Conservation (phyloP, 257 asterid species). For the Gentiana macrophylla region DNA sequence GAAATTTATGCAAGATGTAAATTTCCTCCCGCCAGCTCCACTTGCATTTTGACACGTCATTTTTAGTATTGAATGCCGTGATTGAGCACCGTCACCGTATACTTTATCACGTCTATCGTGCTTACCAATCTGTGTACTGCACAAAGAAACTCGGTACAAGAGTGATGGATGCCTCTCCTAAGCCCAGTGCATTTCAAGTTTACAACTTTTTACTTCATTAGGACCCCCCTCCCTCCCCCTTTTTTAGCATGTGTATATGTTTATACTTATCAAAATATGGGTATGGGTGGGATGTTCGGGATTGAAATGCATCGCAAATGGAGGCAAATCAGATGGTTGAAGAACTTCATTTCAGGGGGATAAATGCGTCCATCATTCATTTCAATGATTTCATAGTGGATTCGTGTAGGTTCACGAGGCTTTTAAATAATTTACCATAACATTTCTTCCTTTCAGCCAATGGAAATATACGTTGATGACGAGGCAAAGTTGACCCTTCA, state of each 20-base stretch:
- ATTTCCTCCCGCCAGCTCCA: conserved; percentile 57
- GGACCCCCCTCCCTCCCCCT: not conserved
- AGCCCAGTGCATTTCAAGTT: not conserved
- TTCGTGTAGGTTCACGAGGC: conserved; percentile 45
- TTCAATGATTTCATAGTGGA: conserved; percentile 29
- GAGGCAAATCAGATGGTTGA: conserved; percentile 34
- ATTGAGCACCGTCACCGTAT: conserved; percentile 41
- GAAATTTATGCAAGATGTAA: conserved; percentile 94
- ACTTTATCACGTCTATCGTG: conserved; percentile 21
- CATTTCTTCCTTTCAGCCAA: conserved; percentile 81
- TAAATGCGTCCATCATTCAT: conserved; percentile 39
- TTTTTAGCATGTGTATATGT: not conserved
- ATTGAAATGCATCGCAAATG: conserved; percentile 22
- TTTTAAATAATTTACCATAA: conserved; percentile 66
- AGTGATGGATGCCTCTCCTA: not conserved
- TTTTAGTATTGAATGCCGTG: conserved; percentile 39
- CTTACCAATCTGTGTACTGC: conserved; percentile 18
- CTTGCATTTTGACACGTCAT: conserved; percentile 46
- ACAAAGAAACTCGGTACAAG: not conserved
- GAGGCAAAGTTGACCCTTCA: conserved; percentile 92
- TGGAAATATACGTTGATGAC: conserved; percentile 95
- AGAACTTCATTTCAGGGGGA: conserved; percentile 30
- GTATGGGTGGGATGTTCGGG: conserved; percentile 4
- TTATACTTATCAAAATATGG: not conserved
- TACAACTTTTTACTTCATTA: too few relatives aligned